Conservation (phyloP, 257 asterid genomes). For the Handroanthus guayacan region DNA sequence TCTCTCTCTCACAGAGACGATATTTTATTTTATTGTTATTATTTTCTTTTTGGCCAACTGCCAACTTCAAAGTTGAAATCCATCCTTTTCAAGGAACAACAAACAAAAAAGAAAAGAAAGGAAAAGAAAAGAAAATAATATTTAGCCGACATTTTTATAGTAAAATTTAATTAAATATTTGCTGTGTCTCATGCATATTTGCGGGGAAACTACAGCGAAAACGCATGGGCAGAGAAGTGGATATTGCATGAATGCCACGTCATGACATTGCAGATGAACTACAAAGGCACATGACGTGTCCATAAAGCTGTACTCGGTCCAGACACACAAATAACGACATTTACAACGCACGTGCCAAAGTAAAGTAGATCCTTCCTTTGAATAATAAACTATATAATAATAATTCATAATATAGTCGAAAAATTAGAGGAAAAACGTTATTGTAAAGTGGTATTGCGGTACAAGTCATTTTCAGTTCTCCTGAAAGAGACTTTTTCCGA, state of each 20-base stretch:
- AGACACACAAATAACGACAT: neutral
- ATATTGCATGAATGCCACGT: slow-evolving; percentile 40
- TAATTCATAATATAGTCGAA: too few species aligned
- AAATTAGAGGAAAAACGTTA: too few species aligned
- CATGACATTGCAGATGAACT: slow-evolving; percentile 22
- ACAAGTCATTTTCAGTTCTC: neutral
- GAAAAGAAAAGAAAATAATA: neutral
- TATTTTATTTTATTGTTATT: neutral
- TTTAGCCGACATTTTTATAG: neutral
- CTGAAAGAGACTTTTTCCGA: neutral
- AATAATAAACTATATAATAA: too few species aligned
- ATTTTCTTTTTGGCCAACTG: neutral
- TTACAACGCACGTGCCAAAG: neutral
- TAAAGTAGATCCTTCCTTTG: neutral
- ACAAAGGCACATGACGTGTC: slow-evolving; percentile 18
- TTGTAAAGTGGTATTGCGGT: too few species aligned
- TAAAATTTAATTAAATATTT: neutral
- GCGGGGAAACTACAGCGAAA: slow-evolving; percentile 30
- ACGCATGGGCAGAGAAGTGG: slow-evolving; percentile 34
- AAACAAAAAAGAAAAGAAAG: neutral
- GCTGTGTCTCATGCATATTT: neutral
- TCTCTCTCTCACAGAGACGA: too few species aligned
- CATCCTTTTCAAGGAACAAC: neutral
- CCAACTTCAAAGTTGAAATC: neutral
- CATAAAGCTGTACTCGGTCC: neutral